These are phyloP conservation scores for Stachybotrys chlorohalonatus DNA, from an alignment of 2,329 filamentous ascomycete genomes.

Conservation along the genomic window DNA sequence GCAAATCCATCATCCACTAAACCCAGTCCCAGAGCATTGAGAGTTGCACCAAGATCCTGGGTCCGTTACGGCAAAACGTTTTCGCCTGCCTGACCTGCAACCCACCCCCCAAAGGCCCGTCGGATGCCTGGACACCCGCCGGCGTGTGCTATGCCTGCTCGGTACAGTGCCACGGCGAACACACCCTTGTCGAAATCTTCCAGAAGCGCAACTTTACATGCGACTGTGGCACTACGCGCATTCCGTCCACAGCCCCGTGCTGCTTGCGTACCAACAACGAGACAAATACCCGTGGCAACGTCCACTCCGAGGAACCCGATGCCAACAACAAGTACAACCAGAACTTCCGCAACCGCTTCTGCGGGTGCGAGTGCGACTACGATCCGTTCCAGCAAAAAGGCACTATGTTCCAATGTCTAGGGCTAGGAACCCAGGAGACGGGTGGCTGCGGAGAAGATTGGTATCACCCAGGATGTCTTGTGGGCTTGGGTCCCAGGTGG, in stretches of 20 bases:
- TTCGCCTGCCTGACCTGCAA: constrained; percentile 95
- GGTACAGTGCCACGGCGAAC: constrained; percentile 92
- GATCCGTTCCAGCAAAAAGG: constrained; percentile 84
- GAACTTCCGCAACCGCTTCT: constrained; percentile 90
- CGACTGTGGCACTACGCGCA: constrained; percentile 84
- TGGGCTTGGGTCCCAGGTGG: constrained; percentile 71
- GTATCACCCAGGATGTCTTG: constrained; percentile 91
- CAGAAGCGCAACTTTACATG: constrained; percentile 92
- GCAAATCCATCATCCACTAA: background rate
- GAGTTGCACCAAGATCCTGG: constrained; percentile 83
- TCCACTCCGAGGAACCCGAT: constrained; percentile 66
- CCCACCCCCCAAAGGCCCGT: constrained; percentile 56
- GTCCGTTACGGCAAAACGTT: constrained; percentile 75
- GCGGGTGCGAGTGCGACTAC: constrained; percentile 80
- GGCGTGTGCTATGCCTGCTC: constrained; percentile 96
- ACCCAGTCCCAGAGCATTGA: constrained; percentile 65
- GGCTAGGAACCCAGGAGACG: constrained; percentile 67
- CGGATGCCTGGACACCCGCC: constrained; percentile 48
- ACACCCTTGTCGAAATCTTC: constrained; percentile 91
- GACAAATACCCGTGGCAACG: constrained; percentile 67
- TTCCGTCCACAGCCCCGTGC: constrained; percentile 64
- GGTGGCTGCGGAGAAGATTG: constrained; percentile 95
- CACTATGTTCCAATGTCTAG: constrained; percentile 96
- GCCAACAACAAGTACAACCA: constrained; percentile 84
- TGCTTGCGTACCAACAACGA: constrained; percentile 61